Evolutionary conservation across 495 filamentous ascomycete species (phyloP), one percentile per base, ranked within the genome.

Genomic region (Neurospora tetrasperma): DNA sequence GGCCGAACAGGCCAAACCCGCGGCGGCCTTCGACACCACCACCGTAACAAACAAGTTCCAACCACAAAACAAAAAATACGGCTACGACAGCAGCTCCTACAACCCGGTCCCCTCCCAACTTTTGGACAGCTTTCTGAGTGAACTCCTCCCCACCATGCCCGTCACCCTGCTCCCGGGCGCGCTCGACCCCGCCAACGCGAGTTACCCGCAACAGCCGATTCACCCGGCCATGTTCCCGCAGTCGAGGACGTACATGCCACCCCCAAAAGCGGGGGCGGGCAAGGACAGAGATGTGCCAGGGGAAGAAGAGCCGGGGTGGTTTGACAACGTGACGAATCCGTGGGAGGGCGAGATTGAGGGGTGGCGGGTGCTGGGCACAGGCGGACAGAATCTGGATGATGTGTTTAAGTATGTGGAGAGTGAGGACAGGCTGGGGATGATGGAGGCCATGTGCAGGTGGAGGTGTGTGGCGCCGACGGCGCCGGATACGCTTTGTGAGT

Each of bases 391-490:
- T 72, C 88, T 98, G 0, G 93, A 98, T 76, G 96, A 99, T 82
- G 87, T 98, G 10, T 92, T 92, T 79, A 94, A 96, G 75, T 98
- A 98, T 75, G 86, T 98, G 23, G 88, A 90, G 44, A 88, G 88
- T 31, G 89, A 93, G 18, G 90, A 92, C 73, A 80, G 93, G 46
- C 74, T 98, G 43, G 90, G 90, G 41, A 91, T 98, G 86, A 94
- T 97, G 90, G 96, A 98, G 82, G 88, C 89, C 48, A 92, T 96
- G 87, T 87, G 97, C 74, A 87, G 93, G 74, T 99, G 96, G 96
- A 86, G 95, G 71, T 91, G 92, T 80, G 88, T 88, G 71, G 95
- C 95, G n/a, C 96, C 96, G 16, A 99, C 96, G 1, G 96, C 96
- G 5, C 96, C 96, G 2, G 96, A 99, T 82, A 99, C 96, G 4